These are phyloP conservation scores for Geosmithia putterillii DNA, from an alignment of 2,329 filamentous ascomycete genomes.

Conservation along the genomic window DNA sequence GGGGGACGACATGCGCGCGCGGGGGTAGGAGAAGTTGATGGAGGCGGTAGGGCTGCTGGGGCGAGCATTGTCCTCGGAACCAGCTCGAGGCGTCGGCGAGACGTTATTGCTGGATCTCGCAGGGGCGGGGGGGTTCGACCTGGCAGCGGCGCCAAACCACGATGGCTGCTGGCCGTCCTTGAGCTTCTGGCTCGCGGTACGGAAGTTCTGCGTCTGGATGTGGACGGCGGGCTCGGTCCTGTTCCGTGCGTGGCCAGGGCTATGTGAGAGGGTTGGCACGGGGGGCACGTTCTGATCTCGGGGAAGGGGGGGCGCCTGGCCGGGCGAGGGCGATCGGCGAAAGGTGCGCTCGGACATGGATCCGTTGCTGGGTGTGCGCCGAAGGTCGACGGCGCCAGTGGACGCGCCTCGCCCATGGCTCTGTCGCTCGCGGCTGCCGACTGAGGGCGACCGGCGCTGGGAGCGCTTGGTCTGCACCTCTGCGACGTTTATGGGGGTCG, in stretches of 20 bases:
- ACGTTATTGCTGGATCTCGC: too few relatives aligned
- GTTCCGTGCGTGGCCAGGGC: conserved; percentile 10
- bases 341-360: conserved; percentile 90
- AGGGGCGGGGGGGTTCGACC: background rate
- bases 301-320: conserved; percentile 31
- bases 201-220: conserved; percentile 35
- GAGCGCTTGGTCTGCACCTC: conserved; percentile 84
- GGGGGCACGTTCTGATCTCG: conserved; percentile 48
- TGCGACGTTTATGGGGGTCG: conserved; percentile 66
- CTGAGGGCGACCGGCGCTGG: conserved; percentile 40
- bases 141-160: conserved; percentile 40
- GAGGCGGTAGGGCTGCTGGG: conserved; percentile 36
- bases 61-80: conserved; percentile 19
- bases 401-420: too few relatives aligned
- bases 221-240: conserved; percentile 6
- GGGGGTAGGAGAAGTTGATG: conserved; percentile 48
- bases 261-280: conserved; percentile 59
- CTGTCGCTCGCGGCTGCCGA: conserved; percentile 12
- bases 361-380: conserved; percentile 55
- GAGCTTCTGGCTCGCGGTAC: conserved; percentile 40
- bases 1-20: conserved; percentile 27
- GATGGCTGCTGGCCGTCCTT: conserved; percentile 25
- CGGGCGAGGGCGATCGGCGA: conserved; percentile 54
- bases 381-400: conserved; percentile 33
- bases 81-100: conserved; percentile 6